A percentile compares a stretch with the other conserved stretches of the same genome.
These are phyloP conservation scores for Penicillium sp. DNA, from an alignment of 2,329 filamentous ascomycete species.

Conservation along the genomic window DNA sequence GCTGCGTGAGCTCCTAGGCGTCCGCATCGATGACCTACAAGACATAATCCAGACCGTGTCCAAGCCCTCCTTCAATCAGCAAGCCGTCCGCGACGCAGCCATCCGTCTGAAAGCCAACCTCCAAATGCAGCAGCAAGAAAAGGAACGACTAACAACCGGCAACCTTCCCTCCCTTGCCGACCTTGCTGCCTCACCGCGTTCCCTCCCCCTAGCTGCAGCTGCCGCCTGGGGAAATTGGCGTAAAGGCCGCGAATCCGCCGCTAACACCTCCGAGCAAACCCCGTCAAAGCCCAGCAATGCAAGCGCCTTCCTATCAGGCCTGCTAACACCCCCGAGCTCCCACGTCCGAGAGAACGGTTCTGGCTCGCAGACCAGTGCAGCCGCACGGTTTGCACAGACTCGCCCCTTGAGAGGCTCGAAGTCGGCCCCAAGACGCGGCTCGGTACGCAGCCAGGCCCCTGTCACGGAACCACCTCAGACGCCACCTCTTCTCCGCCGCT, in stretches of 20 bases:
- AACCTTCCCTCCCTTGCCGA: conserved; percentile 72
- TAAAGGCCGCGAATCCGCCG: conserved; percentile 58
- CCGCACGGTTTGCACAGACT: conserved; percentile 33
- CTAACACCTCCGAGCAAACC: conserved; percentile 47
- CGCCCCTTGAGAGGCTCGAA: conserved; percentile 33
- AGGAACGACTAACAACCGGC: conserved; percentile 74
- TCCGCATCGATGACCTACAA: conserved; percentile 85
- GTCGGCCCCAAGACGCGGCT: conserved; percentile 27
- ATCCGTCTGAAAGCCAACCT: conserved; percentile 92
- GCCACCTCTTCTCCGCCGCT: conserved; percentile 55
- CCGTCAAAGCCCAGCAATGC: conserved; percentile 59
- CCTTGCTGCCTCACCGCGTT: conserved; percentile 74
- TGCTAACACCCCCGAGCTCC: conserved; percentile 85
- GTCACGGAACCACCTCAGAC: conserved; percentile 43
- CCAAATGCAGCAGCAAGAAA: conserved; percentile 97
- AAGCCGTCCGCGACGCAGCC: conserved; percentile 80
- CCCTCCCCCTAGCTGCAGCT: conserved; percentile 76
- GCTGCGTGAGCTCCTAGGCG: conserved; percentile 88
- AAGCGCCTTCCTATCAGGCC: conserved; percentile 67
- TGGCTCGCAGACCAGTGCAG: conserved; percentile 33
- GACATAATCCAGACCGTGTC: conserved; percentile 83
- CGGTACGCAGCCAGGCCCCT: conserved; percentile 29
- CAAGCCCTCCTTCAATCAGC: conserved; percentile 70
- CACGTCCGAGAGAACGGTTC: conserved; percentile 61
- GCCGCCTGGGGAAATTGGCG: conserved; percentile 98